These are phyloP conservation scores for Rhodotorula toruloides DNA, from an alignment of 768 basidiomycete species.

Conservation along the genomic window DNA sequence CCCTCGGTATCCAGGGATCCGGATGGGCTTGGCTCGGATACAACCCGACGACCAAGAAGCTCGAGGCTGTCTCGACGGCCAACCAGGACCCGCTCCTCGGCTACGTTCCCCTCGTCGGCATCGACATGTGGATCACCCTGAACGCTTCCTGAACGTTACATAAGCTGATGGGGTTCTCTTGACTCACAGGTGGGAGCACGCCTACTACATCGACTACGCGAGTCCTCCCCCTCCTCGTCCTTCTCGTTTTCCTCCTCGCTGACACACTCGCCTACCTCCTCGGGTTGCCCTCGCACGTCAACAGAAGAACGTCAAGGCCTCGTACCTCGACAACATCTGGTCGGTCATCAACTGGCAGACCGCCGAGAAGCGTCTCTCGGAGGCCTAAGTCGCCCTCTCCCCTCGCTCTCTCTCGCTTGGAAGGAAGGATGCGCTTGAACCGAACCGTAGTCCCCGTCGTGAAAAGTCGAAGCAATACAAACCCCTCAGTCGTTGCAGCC, in stretches of 20 bases:
- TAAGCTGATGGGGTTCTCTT: no score
- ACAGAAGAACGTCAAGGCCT: constrained; percentile 75
- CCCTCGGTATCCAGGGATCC: constrained; percentile 88
- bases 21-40: constrained; percentile 97
- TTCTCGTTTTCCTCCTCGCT: constrained; percentile 12
- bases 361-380: constrained; percentile 56
- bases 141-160: not conserved
- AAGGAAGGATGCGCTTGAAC: no score
- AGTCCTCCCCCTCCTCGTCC: not conserved
- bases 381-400: constrained; percentile 14
- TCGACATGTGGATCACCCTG: constrained; percentile 61
- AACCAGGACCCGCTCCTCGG: constrained; percentile 89
- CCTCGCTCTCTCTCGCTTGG: not conserved
- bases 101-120: constrained; percentile 83
- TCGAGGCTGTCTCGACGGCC: constrained; percentile 85
- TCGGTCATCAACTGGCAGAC: constrained; percentile 93
- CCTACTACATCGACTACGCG: constrained; percentile 70
- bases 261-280: constrained; percentile 43
- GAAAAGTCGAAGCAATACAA: no score
- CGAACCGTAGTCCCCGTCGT: no score
- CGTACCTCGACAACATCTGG: constrained; percentile 90
- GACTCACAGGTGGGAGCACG: constrained; percentile 68
- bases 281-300: not conserved
- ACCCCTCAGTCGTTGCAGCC: no score
- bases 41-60: constrained; percentile 45